phyloP scores from a whole-genome alignment of 495 filamentous ascomycete genomes.

The Amniculicola lignicola region DNA sequence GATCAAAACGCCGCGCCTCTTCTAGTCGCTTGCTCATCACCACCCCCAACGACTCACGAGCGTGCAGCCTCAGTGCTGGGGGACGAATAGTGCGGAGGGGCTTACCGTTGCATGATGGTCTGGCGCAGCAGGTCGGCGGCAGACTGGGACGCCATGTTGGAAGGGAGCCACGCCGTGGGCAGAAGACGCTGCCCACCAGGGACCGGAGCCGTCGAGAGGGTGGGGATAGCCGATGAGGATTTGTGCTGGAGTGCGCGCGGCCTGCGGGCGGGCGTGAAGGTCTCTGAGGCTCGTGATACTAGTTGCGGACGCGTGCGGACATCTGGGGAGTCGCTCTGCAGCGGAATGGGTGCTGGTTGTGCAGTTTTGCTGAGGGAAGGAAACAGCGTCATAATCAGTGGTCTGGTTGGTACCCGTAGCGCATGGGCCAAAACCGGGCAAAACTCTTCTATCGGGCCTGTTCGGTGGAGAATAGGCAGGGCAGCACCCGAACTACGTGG shows the following conservation, averaged over 20 bases:
- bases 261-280: not conserved
- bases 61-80: not conserved
- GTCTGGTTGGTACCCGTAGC: not conserved
- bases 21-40: not conserved
- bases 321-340: conserved; percentile 6
- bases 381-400: conserved; percentile 23
- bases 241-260: conserved; percentile 17
- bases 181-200: conserved; percentile 21
- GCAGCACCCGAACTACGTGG: not conserved
- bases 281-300: conserved; percentile 19
- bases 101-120: conserved; percentile 52
- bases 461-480: conserved; percentile 8
- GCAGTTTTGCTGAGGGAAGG: conserved; percentile 6
- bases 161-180: conserved; percentile 20
- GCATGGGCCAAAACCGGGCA: conserved; percentile 19
- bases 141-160: conserved; percentile 15
- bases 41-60: not conserved
- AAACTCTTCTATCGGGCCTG: conserved; percentile 27
- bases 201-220: conserved; percentile 25
- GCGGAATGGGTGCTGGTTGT: not conserved
- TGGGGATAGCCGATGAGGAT: conserved; percentile 26
- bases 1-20: not conserved
- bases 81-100: not conserved
- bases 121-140: conserved; percentile 55
- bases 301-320: conserved; percentile 20